Conservation (phyloP, 768 basidiomycete species). For the Suillus tomentosus region DNA sequence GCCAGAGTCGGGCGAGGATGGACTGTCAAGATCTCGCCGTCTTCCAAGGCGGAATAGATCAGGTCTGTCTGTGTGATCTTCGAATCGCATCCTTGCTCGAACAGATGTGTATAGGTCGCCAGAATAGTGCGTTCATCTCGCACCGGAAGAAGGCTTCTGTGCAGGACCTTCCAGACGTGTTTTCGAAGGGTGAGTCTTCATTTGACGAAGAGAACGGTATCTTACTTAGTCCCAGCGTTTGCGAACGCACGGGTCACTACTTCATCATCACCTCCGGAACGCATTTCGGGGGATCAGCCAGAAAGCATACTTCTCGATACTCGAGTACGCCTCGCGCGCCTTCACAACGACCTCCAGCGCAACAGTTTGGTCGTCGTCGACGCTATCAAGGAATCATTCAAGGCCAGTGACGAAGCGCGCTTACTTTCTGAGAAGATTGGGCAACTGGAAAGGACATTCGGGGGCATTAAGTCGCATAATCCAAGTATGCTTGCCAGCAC, state of each 20-base stretch:
- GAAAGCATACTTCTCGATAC: conserved; percentile 16
- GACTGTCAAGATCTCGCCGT: neutral
- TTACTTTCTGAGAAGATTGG: conserved; percentile 28
- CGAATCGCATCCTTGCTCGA: neutral
- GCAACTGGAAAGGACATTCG: conserved; percentile 23
- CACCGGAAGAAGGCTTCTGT: neutral
- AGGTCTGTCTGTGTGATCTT: conserved; percentile 16
- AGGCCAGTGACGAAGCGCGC: conserved; percentile 18
- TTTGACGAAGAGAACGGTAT: too few species aligned
- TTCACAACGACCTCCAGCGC: conserved; percentile 15
- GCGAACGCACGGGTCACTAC: conserved; percentile 17
- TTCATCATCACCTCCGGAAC: neutral
- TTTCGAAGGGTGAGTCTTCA: conserved; percentile 22
- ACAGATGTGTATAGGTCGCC: conserved; percentile 1
- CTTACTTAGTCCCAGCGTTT: conserved; percentile 20
- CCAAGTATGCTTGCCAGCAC: neutral
- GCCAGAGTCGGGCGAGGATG: conserved; percentile 10
- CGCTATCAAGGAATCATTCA: conserved; percentile 21
- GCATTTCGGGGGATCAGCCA: neutral
- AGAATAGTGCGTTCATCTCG: neutral
- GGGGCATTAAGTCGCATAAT: conserved; percentile 7
- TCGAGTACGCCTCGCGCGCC: conserved; percentile 11
- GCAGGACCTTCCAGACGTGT: conserved; percentile 20
- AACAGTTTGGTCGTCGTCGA: conserved; percentile 18
- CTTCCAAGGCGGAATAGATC: neutral